Evolutionary conservation across 1,284 basidiomycete genomes (phyloP).

Genomic region (Bjerkandera adusta): DNA sequence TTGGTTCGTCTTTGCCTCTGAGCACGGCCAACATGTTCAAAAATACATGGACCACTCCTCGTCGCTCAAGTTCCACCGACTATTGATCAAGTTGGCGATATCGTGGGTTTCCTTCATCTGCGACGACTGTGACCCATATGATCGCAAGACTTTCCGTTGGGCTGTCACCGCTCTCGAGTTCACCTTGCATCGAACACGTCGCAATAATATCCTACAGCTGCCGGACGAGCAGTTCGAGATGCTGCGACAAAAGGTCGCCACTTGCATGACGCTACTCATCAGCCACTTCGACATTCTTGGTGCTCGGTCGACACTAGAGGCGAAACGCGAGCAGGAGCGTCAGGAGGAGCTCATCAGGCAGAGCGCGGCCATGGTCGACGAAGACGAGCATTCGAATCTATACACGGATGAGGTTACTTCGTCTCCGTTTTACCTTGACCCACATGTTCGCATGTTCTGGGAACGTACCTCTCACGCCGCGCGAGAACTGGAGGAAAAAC

Average conservation of each 20-base stretch:
- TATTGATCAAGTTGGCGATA: constrained; percentile 86
- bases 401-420: constrained; percentile 33
- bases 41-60: constrained; percentile 81
- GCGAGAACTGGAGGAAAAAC: constrained; percentile 46
- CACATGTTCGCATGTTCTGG: constrained; percentile 70
- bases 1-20: constrained; percentile 97
- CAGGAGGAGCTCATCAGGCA: constrained; percentile 74
- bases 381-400: constrained; percentile 40
- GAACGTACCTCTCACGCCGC: constrained; percentile 58
- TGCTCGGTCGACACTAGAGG: constrained; percentile 85
- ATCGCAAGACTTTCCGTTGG: constrained; percentile 98
- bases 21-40: constrained; percentile 87
- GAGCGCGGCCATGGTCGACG: constrained; percentile 43
- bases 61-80: constrained; percentile 75
- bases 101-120: constrained; percentile 99
- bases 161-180: constrained; percentile 97
- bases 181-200: constrained; percentile 85
- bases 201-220: constrained; percentile 89
- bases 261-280: constrained; percentile 95
- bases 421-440: constrained; percentile 50
- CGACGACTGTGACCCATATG: constrained; percentile 95
- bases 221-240: constrained; percentile 88
- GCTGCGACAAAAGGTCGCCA: constrained; percentile 90
- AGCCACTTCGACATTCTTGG: constrained; percentile 98
- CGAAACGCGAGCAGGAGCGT: constrained; percentile 86